Conservation (phyloP, 2,329 filamentous ascomycete species). For the Arachnopeziza araneosa region DNA sequence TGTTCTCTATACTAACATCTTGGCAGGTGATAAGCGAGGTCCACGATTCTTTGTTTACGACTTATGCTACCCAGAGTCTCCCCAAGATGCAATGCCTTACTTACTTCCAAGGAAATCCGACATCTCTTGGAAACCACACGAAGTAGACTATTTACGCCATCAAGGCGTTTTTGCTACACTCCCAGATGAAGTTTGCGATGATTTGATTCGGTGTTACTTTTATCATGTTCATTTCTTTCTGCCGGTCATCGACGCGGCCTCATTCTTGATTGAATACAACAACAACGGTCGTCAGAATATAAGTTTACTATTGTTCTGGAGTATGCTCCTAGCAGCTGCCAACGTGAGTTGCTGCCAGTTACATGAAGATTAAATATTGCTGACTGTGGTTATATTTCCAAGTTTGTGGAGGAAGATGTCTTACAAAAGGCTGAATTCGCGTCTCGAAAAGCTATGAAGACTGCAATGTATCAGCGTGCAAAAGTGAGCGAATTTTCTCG, state of each 20-base stretch:
- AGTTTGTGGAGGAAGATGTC: conserved; percentile 12
- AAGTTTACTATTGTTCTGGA: conserved; percentile 35
- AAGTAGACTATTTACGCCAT: conserved; percentile 11
- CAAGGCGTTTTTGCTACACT: conserved; percentile 33
- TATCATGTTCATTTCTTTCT: conserved; percentile 34
- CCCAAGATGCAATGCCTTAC: conserved; percentile 11
- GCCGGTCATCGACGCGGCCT: conserved; percentile 22
- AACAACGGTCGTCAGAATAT: conserved; percentile 24
- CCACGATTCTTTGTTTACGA: conserved; percentile 15
- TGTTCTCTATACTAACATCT: not conserved
- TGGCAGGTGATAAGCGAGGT: conserved; percentile 9
- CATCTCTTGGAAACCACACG: conserved; percentile 10
- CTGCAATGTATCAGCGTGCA: conserved; percentile 33
- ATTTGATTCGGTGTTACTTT: conserved; percentile 33
- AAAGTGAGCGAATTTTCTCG: conserved; percentile 26
- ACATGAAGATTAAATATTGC: not conserved
- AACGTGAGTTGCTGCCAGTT: conserved; percentile 24
- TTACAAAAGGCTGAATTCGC: conserved; percentile 17
- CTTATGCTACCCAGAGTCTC: conserved; percentile 11
- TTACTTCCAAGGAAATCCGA: conserved; percentile 4
- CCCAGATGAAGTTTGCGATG: conserved; percentile 25
- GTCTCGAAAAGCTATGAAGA: conserved; percentile 33
- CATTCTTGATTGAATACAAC: conserved; percentile 26
- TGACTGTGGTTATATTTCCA: not conserved
- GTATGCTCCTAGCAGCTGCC: conserved; percentile 30